These are phyloP conservation scores for Apiospora arundinis DNA, from an alignment of 2,329 filamentous ascomycete species.

Conservation along the genomic window DNA sequence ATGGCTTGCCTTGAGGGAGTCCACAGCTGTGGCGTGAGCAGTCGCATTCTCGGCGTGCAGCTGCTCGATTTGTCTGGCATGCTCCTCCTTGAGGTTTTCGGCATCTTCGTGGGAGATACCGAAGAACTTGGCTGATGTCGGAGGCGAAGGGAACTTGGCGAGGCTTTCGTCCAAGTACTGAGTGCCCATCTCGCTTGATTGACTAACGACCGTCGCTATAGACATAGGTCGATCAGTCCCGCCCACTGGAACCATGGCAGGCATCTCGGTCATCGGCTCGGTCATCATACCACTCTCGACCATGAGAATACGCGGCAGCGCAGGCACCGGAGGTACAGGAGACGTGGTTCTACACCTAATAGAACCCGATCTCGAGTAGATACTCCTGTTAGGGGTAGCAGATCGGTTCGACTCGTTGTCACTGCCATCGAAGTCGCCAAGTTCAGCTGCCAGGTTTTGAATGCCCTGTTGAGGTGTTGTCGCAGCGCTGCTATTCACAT, in stretches of 20 bases:
- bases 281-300: slow-evolving; percentile 68
- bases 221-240: slow-evolving; percentile 47
- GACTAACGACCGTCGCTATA: slow-evolving; percentile 51
- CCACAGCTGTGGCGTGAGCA: slow-evolving; percentile 33
- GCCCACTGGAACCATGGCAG: slow-evolving; percentile 33
- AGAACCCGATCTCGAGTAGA: slow-evolving; percentile 56
- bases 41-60: slow-evolving; percentile 31
- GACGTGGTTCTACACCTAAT: slow-evolving; percentile 48
- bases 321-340: slow-evolving; percentile 56
- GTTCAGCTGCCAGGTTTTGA: slow-evolving; percentile 89
- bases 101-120: slow-evolving; percentile 40
- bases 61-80: slow-evolving; percentile 32
- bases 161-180: slow-evolving; percentile 61
- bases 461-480: slow-evolving; percentile 58
- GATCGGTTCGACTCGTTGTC: slow-evolving; percentile 71
- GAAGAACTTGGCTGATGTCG: slow-evolving; percentile 43
- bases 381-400: slow-evolving; percentile 60
- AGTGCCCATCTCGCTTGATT: slow-evolving; percentile 58
- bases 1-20: slow-evolving; percentile 35
- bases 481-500: slow-evolving; percentile 54
- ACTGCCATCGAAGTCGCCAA: slow-evolving; percentile 79
- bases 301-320: slow-evolving; percentile 58
- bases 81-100: slow-evolving; percentile 25
- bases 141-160: slow-evolving; percentile 61
- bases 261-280: slow-evolving; percentile 52